Percentiles rank a stretch among this genome's conserved stretches.
phyloP scores from a whole-genome alignment of 495 filamentous ascomycete genomes.

The Cudoniella acicularis region DNA sequence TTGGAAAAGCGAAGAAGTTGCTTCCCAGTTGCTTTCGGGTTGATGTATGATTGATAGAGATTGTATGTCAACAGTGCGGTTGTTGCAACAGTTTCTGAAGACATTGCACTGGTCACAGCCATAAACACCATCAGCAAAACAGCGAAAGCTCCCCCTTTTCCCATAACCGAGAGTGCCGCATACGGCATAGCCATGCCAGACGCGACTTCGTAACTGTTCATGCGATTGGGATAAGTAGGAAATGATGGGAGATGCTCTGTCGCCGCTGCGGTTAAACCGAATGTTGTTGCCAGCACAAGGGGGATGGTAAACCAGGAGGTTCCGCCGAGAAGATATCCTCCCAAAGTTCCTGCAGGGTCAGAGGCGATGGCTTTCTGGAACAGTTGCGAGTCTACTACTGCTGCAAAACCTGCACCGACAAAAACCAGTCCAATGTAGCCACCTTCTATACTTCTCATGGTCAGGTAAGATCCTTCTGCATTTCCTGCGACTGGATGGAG shows the following conservation, averaged over 20 bases:
- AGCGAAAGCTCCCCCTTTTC: slow-evolving; percentile 41
- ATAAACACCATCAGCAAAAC: slow-evolving; percentile 47
- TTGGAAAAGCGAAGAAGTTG: neutral
- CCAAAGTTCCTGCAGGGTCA: slow-evolving; percentile 39
- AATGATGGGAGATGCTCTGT: slow-evolving; percentile 40
- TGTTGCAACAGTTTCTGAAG: neutral
- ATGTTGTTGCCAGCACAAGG: slow-evolving; percentile 44
- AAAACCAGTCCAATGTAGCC: slow-evolving; percentile 43
- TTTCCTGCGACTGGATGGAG: slow-evolving; percentile 44
- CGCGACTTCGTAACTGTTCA: slow-evolving; percentile 36
- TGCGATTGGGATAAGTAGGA: slow-evolving; percentile 43
- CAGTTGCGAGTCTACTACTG: slow-evolving; percentile 44
- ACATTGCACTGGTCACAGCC: slow-evolving; percentile 36
- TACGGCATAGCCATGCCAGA: slow-evolving; percentile 43
- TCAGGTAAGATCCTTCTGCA: slow-evolving; percentile 44
- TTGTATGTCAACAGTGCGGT: neutral
- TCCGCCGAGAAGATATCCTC: slow-evolving; percentile 48
- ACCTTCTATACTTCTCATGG: slow-evolving; percentile 46
- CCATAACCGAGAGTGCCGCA: slow-evolving; percentile 42
- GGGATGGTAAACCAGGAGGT: slow-evolving; percentile 51
- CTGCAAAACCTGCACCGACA: slow-evolving; percentile 32
- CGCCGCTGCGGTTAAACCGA: slow-evolving; percentile 45
- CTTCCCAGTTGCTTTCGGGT: slow-evolving; percentile 1
- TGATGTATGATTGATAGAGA: slow-evolving; percentile 2
- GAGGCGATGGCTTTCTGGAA: slow-evolving; percentile 49